Base-by-base conservation (phyloP, 2,329 filamentous ascomycete species). In the Ophiostoma ulmi region DNA sequence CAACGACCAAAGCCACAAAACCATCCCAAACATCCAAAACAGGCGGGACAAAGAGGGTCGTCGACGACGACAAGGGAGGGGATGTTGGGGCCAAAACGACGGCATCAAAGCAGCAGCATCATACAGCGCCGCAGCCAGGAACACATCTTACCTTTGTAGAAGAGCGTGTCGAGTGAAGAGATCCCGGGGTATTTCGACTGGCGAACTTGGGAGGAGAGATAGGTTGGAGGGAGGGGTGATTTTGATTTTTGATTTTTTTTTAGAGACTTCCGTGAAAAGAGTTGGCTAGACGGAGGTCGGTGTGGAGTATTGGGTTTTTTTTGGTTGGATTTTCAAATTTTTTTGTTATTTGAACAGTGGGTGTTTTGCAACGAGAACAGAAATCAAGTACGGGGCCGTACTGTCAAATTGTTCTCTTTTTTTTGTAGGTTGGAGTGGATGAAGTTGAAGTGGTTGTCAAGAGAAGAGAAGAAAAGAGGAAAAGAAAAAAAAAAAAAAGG, bases 351-450 rank as follows among this genome's bases (percentile, higher is more conserved):
- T 81, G 82, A 78, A 80, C 79, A 76, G 74, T 80, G 80, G 78
- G 81, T 81, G 77, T 75, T 83, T 81, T 80, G 80, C 83, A 83
- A 82, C 81, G 83, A 85, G 85, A 83, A 85, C 85, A 87, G 83
- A 85, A 83, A 85, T 82, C 79, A 81, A 84, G 84, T 82, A 85
- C 84, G 83, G 73, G 79, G 82, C 81, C 84, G 85, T 83, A 85
- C 84, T 85, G 70, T 73, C 71, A 74, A 71, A 63, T 75, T 71
- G 72, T 73, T 72, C 70, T 72, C 74, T 74, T 72, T 69, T 65
- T 64, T 71, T 70, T 48, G 22, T 39, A 44, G 63, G 70, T 76
- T 77, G 80, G 78, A 78, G 77, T 83, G 66, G 66, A 52, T 72
- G 70, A 72, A 55, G 66, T 72, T 68, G 69, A 35, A 10, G 20